Evolutionary conservation across 2,329 filamentous ascomycete genomes (phyloP), one percentile per base, ranked within the genome.

Genomic region (Cladobotryum mycophilum): DNA sequence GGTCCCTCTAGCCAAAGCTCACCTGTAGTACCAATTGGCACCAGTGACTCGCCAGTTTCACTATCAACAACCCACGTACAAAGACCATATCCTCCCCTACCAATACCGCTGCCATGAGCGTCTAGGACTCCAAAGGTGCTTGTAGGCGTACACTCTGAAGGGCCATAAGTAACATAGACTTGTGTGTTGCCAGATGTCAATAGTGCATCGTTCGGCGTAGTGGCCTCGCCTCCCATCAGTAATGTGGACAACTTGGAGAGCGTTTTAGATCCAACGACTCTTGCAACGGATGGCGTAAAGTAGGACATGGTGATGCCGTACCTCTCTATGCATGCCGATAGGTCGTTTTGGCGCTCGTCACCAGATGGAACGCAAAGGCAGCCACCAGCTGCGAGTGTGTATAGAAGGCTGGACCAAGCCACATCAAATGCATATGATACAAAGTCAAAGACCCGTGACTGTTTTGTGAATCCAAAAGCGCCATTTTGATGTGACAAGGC

Each of bases 1-100:
- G 47, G 51, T 5, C 51, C 51, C 25, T 53, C 47, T 13, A 53
- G 2, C 5, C 18, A 47, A 18, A 53, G 41, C 41, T 53, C 51
- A 9, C 51, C 51, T 17, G 49, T 33, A n/a, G 47, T 49, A 8
- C 51, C 51, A 4, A 25, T 38, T 14, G 51, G 51, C 1, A 47
- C 51, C 41, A 53, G 49, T 15, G 37, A 15, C 1, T 17, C 41
- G 12, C 41, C 3, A 38, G 49, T 41, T 1, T 50, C 47, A 12
- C 36, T 35, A 13, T 53, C 51, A 15, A 47, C 35, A 18, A 47
- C 33, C 40, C 49, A 48, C 9, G 25, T 30, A 30, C 25, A 30
- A 30, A 30, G 25, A 13, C 49, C 37, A 9, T 37, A 36, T 17
- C 51, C 51, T 20, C 51, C 47, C 6, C 20, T 41, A 13, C 51